phyloP scores from a whole-genome alignment of 768 basidiomycete species.

The Dioszegia aurantiaca region DNA sequence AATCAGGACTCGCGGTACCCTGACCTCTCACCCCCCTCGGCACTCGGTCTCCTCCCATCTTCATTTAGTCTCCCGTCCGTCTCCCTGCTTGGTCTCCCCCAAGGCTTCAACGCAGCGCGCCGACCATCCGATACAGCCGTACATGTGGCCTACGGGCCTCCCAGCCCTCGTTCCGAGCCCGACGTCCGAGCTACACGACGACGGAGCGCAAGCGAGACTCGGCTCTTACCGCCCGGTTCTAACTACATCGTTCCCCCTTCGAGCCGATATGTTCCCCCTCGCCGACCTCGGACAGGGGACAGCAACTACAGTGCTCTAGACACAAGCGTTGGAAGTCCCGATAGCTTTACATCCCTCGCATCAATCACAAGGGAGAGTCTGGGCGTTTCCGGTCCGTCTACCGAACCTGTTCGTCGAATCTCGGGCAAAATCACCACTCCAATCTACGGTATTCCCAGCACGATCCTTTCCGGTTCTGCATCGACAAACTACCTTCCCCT shows the following conservation, averaged over 20 bases:
- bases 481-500: not conserved
- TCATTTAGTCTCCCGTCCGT: not conserved
- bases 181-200: not conserved
- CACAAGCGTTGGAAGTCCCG: no score
- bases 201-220: slow-evolving; percentile 3
- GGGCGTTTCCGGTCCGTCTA: no score
- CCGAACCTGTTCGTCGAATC: no score
- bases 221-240: not conserved
- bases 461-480: not conserved
- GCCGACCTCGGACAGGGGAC: not conserved
- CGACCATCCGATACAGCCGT: slow-evolving; percentile 1
- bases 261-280: not conserved
- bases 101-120: not conserved
- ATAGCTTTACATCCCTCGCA: no score
- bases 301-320: not conserved
- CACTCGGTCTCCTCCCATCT: no score
- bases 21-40: not conserved
- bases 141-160: not conserved
- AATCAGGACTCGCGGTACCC: slow-evolving; percentile 7
- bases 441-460: not conserved
- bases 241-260: not conserved
- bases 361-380: no score
- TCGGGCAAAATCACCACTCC: no score
- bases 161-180: not conserved
- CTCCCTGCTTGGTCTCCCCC: not conserved